Base-by-base conservation (phyloP, 495 filamentous ascomycete genomes). In the Podospora pseudocomata region DNA sequence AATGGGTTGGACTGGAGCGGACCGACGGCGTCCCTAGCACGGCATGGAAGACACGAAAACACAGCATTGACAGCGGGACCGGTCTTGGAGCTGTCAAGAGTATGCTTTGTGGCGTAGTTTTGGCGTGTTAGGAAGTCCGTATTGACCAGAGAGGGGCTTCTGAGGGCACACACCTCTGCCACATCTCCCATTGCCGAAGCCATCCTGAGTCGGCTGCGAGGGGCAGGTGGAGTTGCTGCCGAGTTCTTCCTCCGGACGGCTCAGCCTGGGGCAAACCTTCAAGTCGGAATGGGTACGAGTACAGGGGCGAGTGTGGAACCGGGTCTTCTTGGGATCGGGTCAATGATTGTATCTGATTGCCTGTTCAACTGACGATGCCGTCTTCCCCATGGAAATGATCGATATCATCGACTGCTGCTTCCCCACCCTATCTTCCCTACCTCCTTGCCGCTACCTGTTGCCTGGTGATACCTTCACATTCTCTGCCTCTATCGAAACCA, bases 401-500 rank as follows among this genome's bases (percentile, higher is more conserved):
- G 39, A 49, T 49, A 49, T 49, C 13, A 49, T 49, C 39, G 39
- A 49, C 39, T 49, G 39, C 39, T 49, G 39, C 20, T 59, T 65
- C 61, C 30, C 63, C 65, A 49, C 28, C 65, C 34, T 49, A 63
- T 72, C 56, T 65, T 68, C 59, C 53, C 67, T 69, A 49, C 44
- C 60, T 65, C 28, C 28, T 61, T 3, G 26, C 59, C 23, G 23
- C 30, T 49, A 49, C 39, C 39, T 49, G 39, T 49, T 63, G 61
- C 61, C 61, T 72, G 61, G 64, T 68, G 69, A 65, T 68, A 68
- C 63, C 34, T 59, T 67, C 63, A 61, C 56, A 18, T 32, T 49
- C 61, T 20, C n/a, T 34, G 34, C 71, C 68, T 75, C 56, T 71
- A 60, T 39, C 27, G 59, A 70, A 72, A 57, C 65, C 67, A 67